Percentiles rank a stretch among this genome's conserved stretches.
phyloP scores from a whole-genome alignment of 2,329 filamentous ascomycete species.

The Cladosporium sp. region DNA sequence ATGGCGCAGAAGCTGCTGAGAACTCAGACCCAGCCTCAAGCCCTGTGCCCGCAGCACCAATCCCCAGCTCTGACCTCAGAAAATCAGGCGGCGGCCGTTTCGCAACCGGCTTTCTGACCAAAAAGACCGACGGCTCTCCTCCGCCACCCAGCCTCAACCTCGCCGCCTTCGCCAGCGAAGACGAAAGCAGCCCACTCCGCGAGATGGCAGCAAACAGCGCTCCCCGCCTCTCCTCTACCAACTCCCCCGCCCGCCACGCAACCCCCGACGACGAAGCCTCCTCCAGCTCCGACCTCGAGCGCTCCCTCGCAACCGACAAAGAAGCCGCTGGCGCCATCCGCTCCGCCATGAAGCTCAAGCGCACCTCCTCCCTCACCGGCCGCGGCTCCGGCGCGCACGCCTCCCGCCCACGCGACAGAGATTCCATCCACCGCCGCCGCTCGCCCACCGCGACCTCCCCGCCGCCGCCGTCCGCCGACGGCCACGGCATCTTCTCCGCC shows the following conservation, averaged over 20 bases:
- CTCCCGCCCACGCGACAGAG: conserved; percentile 24
- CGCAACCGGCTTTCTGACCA: conserved; percentile 79
- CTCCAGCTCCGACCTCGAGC: conserved; percentile 21
- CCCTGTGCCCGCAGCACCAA: conserved; percentile 50
- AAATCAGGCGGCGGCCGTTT: conserved; percentile 56
- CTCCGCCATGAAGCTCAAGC: conserved; percentile 48
- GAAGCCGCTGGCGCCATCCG: conserved; percentile 23
- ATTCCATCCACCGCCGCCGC: conserved; percentile 44
- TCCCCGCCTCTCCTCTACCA: conserved; percentile 37
- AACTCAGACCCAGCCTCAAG: conserved; percentile 41
- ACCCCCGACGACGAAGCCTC: conserved; percentile 29
- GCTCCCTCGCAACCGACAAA: conserved; percentile 22
- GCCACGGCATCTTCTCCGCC: conserved; percentile 52
- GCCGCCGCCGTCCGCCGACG: conserved; percentile 38
- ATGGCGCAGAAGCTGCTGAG: not conserved
- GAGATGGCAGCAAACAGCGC: conserved; percentile 40
- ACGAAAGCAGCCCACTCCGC: conserved; percentile 42
- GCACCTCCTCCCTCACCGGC: conserved; percentile 34
- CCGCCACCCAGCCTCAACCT: conserved; percentile 56
- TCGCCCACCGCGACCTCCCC: conserved; percentile 45
- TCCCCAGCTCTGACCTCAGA: conserved; percentile 55
- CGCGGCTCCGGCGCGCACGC: conserved; percentile 18
- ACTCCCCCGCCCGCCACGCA: not conserved
- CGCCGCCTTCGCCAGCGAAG: conserved; percentile 52
- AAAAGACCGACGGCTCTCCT: conserved; percentile 47